Evolutionary conservation across 345 rosid species (phyloP), one percentile per base, ranked within the genome.

Genomic region (Rhodomyrtus tomentosa): DNA sequence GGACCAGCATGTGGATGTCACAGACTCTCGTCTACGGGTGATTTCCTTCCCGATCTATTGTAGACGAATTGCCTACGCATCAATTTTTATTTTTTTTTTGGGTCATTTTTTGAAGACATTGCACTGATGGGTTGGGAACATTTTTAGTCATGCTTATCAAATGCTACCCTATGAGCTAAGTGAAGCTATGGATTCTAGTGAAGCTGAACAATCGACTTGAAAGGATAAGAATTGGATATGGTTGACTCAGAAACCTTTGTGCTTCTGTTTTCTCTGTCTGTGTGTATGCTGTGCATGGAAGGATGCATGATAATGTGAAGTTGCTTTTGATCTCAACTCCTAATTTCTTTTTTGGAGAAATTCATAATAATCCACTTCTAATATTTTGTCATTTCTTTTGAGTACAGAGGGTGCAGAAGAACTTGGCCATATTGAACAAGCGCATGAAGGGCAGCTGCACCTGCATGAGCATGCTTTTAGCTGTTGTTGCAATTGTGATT

Each of bases 1-100:
- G 85, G 92, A 89, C 80, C 84, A 89, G 72, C 91, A 89, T 42
- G 92, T 90, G 84, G 92, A 90, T 56, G 89, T 87, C 12, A 88
- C 91, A 24, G 88, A 89, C 83, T 82, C 90, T 55, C 90, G 92
- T 29, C 85, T 90, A 20, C 88, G 59, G 89, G 92, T 90, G 87
- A 87, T 38, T 27, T 40, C 80, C 62, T 38, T 51, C 45, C 55
- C 1, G 11, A 81, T 50, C 49, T n/a, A 82, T 29, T 29, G 55
- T 80, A 59, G 50, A 54, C 2, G 0, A 53, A 62, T 74, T 38
- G 3, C 22, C 14, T 85, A 27, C 3, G 1, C 45, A 49, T 50
- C 3, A 18, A 82, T 32, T 20, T 45, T n/a, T 68, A 22, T 52
- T 38, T 80, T 3, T 10, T 12, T 40, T 45, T 40, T n/a, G n/a